A percentile compares a stretch with the other conserved stretches of the same genome.
Evolutionary conservation across 2,329 filamentous ascomycete species (phyloP).

Genomic region (Cytospora piceae): DNA sequence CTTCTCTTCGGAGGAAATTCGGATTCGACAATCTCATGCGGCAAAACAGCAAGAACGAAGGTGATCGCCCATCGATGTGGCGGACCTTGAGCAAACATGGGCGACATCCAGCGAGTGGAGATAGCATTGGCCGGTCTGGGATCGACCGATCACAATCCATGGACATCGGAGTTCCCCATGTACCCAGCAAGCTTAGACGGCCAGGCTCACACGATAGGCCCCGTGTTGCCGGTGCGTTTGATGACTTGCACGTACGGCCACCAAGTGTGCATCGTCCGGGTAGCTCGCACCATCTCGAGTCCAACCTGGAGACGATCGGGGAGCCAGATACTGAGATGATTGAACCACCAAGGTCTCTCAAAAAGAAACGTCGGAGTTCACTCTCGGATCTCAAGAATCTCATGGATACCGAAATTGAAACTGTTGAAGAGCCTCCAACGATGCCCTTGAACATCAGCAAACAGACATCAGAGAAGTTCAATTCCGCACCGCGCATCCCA

Average conservation of each 20-base stretch:
- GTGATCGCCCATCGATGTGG: constrained; percentile 79
- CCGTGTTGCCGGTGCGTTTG: constrained; percentile 64
- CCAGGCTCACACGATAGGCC: constrained; percentile 64
- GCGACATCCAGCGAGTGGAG: constrained; percentile 63
- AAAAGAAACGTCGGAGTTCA: constrained; percentile 87
- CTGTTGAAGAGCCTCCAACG: constrained; percentile 48
- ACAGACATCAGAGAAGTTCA: constrained; percentile 61
- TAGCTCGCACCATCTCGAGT: constrained; percentile 55
- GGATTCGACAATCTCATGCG: constrained; percentile 76
- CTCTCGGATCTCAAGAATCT: constrained; percentile 76
- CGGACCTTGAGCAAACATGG: constrained; percentile 84
- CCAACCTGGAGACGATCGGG: constrained; percentile 58
- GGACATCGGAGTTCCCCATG: constrained; percentile 60
- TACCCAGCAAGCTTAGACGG: constrained; percentile 56
- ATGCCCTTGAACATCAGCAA: constrained; percentile 58
- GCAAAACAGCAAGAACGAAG: constrained; percentile 75
- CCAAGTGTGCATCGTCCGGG: constrained; percentile 50
- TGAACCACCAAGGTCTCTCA: constrained; percentile 47
- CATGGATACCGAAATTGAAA: constrained; percentile 64
- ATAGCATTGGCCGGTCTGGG: constrained; percentile 66
- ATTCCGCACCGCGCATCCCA: constrained; percentile 51
- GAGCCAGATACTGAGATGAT: constrained; percentile 54
- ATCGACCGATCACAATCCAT: constrained; percentile 76
- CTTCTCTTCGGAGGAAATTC: constrained; percentile 82
- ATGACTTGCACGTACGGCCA: constrained; percentile 47